Base-by-base conservation (phyloP, 768 basidiomycete genomes). In the Boletus rubescentipes region DNA sequence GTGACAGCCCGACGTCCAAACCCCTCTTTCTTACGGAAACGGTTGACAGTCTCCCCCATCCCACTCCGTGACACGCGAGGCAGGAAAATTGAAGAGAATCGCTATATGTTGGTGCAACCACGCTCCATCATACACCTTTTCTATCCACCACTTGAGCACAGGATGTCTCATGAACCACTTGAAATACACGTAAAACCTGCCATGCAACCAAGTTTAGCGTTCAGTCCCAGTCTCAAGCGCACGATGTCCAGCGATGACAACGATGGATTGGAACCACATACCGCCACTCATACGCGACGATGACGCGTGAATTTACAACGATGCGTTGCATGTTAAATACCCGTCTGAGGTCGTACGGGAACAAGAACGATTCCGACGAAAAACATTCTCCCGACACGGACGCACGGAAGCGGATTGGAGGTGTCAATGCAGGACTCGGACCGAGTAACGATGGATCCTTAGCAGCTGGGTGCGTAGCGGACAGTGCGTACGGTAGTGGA, bases 301-400 rank as follows among this genome's bases (percentile, higher is more conserved):
- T 60, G 26, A 75, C 76, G 37, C 70, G 71, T 32, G 76, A 71
- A 58, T 77, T 76, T 36, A 69, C 63, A 50, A 63, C 72, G 34
- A 77, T 72, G 16, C 67, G 63, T 48, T 72, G 61, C 58, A 77
- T 44, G 16, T 67, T 68, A 50, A 74, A 75, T 54, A 71, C 38
- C 5, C 77, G 71, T 45, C 77, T 66, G n/a, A 77, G 52, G 49
- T 78, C 77, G 59, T 78, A 77, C 9, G 76, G 76, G 1, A 78
- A 55, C 45, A 72, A 49, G 64, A 76, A 78, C 2, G 66, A 73
- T 60, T 77, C 76, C 4, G 72, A 75, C 0, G 64, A 65, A 23
- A 30, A 65, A 30, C 64, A 65, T 21, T 67, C 65, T 6, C 21
- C 53, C 4, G 53, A 30, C 4, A 3, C 55, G 11, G 61, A 64